A percentile compares a stretch with the other conserved stretches of the same genome.
Conservation (phyloP, 345 rosid species). For the Aquilaria yunnanensis region DNA sequence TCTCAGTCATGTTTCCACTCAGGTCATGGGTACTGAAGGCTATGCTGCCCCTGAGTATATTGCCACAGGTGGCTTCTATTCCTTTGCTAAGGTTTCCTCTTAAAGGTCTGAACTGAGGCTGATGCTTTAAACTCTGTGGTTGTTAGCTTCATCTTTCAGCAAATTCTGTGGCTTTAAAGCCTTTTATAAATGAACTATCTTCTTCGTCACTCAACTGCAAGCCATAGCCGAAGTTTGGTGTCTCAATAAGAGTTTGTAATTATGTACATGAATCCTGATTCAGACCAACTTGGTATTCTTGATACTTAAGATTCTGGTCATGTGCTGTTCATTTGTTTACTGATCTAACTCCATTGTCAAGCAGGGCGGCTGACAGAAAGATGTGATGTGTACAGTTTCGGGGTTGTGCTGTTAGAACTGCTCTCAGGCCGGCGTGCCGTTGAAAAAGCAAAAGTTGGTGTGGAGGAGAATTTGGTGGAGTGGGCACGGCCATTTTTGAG, state of each 20-base stretch:
- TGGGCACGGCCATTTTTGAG: slow-evolving; percentile 72
- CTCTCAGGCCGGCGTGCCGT: slow-evolving; percentile 53
- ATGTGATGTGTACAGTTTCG: slow-evolving; percentile 77
- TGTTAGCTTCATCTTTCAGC: background rate
- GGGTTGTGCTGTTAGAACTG: slow-evolving; percentile 61
- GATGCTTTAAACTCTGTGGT: too few relatives aligned
- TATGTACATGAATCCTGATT: too few relatives aligned
- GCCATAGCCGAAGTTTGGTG: too few relatives aligned
- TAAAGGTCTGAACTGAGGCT: too few relatives aligned
- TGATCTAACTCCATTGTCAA: too few relatives aligned
- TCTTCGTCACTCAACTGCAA: too few relatives aligned
- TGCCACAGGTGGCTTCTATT: slow-evolving; percentile 38
- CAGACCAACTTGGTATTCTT: too few relatives aligned
- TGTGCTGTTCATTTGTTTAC: too few relatives aligned
- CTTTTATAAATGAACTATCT: too few relatives aligned
- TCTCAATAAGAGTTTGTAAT: too few relatives aligned
- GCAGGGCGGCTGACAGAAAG: slow-evolving; percentile 55
- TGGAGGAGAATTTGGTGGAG: slow-evolving; percentile 61
- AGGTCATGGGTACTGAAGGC: slow-evolving; percentile 53
- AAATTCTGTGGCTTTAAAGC: too few relatives aligned
- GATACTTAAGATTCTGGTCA: too few relatives aligned
- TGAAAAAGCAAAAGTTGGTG: slow-evolving; percentile 41
- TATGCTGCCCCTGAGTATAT: slow-evolving; percentile 61
- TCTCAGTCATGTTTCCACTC: slow-evolving; percentile 46
- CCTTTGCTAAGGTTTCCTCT: background rate